A percentile compares a stretch with the other conserved stretches of the same genome.
phyloP scores from a whole-genome alignment of 768 basidiomycete genomes.

The Boletus subcaerulescens region DNA sequence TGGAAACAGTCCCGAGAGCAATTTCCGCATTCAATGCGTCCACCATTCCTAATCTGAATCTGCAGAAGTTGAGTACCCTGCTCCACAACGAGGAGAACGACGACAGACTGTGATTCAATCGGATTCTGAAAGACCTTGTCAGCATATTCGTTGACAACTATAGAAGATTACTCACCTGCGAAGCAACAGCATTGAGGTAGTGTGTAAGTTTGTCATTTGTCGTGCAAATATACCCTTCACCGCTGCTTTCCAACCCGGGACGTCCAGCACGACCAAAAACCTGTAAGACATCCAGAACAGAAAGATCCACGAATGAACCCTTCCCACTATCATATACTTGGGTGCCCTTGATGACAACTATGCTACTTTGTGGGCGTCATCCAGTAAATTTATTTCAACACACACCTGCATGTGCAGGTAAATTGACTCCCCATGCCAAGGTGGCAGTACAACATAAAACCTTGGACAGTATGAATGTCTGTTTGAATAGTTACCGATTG shows the following conservation, averaged over 20 bases:
- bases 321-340: constrained; percentile 91
- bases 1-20: constrained; percentile 89
- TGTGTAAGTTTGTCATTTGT: constrained; percentile 89
- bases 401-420: constrained; percentile 93
- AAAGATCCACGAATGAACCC: constrained; percentile 88
- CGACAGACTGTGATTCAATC: constrained; percentile 87
- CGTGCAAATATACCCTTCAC: constrained; percentile 96
- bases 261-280: constrained; percentile 96
- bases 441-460: constrained; percentile 98
- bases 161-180: constrained; percentile 55
- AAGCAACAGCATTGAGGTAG: constrained; percentile 83
- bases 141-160: background rate
- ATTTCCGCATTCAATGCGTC: constrained; percentile 96
- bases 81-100: background rate
- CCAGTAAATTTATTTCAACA: constrained; percentile 7
- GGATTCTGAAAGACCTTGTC: constrained; percentile 56
- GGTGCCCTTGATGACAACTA: constrained; percentile 96
- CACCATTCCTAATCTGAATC: constrained; percentile 80
- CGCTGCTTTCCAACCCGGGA: constrained; percentile 83
- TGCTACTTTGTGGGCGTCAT: constrained; percentile 7
- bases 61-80: constrained; percentile 22
- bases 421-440: constrained; percentile 98
- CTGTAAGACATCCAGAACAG: constrained; percentile 93
- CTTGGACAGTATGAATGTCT: constrained; percentile 37
- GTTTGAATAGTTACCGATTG: background rate